phyloP scores from a whole-genome alignment of 352 stramenopile genomes.

The Phytophthora kernoviae region DNA sequence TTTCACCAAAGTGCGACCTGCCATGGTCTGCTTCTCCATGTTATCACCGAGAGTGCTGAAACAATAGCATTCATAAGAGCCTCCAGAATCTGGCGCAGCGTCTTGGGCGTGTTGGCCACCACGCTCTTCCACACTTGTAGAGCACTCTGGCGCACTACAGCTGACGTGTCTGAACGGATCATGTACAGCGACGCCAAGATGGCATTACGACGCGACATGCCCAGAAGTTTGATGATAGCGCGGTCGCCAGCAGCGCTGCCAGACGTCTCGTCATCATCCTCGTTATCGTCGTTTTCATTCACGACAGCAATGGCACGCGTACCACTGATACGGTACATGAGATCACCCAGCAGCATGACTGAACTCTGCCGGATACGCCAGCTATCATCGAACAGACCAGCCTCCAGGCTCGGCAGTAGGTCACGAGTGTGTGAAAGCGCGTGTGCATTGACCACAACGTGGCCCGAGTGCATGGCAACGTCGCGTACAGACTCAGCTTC shows the following conservation, averaged over 20 bases:
- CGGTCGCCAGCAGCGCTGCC: slow-evolving; percentile 83
- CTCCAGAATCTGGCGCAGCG: slow-evolving; percentile 97
- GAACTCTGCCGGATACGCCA: slow-evolving; percentile 99
- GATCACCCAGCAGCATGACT: slow-evolving; percentile 95
- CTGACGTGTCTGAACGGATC: slow-evolving; percentile 96
- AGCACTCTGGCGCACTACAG: slow-evolving; percentile 96
- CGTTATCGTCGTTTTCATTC: slow-evolving; percentile 55
- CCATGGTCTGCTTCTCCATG: slow-evolving; percentile 90
- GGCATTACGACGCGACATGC: slow-evolving; percentile 93
- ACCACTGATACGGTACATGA: slow-evolving; percentile 98
- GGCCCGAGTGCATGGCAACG: slow-evolving; percentile 96
- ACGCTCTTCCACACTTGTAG: slow-evolving; percentile 99
- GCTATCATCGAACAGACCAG: slow-evolving; percentile 97
- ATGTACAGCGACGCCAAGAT: slow-evolving; percentile 99
- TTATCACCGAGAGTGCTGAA: slow-evolving; percentile 91
- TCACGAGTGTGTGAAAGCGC: slow-evolving; percentile 97
- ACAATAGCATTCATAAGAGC: slow-evolving; percentile 97
- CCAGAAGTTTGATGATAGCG: slow-evolving; percentile 92
- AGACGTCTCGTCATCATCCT: slow-evolving; percentile 86
- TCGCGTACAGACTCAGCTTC: slow-evolving; percentile 98
- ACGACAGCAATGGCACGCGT: slow-evolving; percentile 87
- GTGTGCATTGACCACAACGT: slow-evolving; percentile 98
- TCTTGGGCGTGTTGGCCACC: slow-evolving; percentile 97
- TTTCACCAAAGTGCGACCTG: slow-evolving; percentile 95
- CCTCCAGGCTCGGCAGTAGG: slow-evolving; percentile 96